These are phyloP conservation scores for Coemansia sp. DNA, from an alignment of 192 early-diverging fungal species.

Conservation along the genomic window DNA sequence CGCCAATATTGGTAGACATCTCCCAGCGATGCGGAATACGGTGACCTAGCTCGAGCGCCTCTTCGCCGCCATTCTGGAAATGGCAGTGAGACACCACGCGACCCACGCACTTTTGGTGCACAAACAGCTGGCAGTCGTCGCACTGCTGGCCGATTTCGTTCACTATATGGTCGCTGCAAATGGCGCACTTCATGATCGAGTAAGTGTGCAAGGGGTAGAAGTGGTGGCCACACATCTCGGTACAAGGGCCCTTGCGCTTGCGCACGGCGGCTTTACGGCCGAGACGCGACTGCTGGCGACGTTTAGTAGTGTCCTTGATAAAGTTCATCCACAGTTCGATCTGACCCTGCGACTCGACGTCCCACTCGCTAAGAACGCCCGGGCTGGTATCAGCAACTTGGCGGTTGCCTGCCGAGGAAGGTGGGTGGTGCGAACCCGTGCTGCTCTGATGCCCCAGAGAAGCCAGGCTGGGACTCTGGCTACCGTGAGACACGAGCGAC, in stretches of 20 bases:
- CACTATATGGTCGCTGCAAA: constrained; percentile 93
- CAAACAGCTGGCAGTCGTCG: constrained; percentile 93
- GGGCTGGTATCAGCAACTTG: constrained; percentile 10
- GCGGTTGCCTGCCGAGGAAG: background rate
- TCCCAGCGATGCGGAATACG: constrained; percentile 97
- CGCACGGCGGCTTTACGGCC: constrained; percentile 81
- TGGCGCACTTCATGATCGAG: constrained; percentile 97
- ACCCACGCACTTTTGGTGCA: constrained; percentile 86
- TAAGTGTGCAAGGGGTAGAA: constrained; percentile 90
- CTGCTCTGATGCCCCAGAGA: constrained; percentile 15
- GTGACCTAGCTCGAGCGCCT: constrained; percentile 61
- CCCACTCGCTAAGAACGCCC: constrained; percentile 58
- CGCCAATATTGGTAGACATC: constrained; percentile 74
- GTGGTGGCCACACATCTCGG: constrained; percentile 91
- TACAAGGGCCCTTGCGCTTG: constrained; percentile 78
- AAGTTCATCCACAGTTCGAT: constrained; percentile 85
- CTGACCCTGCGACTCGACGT: constrained; percentile 93
- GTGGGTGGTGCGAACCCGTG: constrained; percentile 7
- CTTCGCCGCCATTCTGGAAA: constrained; percentile 37
- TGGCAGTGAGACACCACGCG: constrained; percentile 92
- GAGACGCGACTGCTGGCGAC: constrained; percentile 47
- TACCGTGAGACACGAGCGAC: background rate
- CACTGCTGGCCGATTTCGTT: constrained; percentile 89
- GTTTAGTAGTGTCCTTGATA: constrained; percentile 56
- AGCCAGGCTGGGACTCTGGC: constrained; percentile 13